phyloP scores from a whole-genome alignment of 2,329 filamentous ascomycete species.

The Metarhizium robertsii region DNA sequence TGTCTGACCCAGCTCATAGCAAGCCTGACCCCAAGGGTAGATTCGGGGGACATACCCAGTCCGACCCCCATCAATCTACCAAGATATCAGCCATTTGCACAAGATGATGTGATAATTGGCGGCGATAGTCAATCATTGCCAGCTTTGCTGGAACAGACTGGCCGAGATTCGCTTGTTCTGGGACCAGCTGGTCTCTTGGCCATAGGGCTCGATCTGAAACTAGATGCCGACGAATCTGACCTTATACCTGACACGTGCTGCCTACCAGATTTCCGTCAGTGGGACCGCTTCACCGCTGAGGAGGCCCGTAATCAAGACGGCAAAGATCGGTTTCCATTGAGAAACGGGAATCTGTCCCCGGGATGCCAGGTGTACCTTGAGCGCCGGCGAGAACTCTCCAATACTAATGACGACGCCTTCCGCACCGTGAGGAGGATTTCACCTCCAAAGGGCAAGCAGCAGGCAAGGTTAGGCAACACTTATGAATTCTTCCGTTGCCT shows the following conservation, averaged over 20 bases:
- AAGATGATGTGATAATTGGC: slow-evolving; percentile 19
- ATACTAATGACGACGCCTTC: slow-evolving; percentile 49
- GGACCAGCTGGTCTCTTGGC: slow-evolving; percentile 43
- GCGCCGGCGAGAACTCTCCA: slow-evolving; percentile 46
- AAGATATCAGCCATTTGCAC: slow-evolving; percentile 28
- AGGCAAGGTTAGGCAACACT: slow-evolving; percentile 49
- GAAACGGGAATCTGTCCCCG: slow-evolving; percentile 45
- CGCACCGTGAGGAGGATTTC: slow-evolving; percentile 51
- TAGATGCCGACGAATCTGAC: slow-evolving; percentile 36
- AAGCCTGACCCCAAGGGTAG: slow-evolving; percentile 21
- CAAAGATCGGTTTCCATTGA: slow-evolving; percentile 37
- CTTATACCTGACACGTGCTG: slow-evolving; percentile 44
- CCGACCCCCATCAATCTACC: slow-evolving; percentile 47
- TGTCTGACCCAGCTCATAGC: slow-evolving; percentile 14
- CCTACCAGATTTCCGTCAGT: slow-evolving; percentile 43
- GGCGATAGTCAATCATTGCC: slow-evolving; percentile 31
- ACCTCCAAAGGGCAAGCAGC: slow-evolving; percentile 40
- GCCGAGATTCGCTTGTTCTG: slow-evolving; percentile 32
- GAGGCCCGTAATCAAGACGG: slow-evolving; percentile 39
- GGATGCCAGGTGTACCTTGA: slow-evolving; percentile 50
- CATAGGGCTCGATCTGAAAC: slow-evolving; percentile 45
- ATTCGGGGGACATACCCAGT: slow-evolving; percentile 44
- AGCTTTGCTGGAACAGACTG: slow-evolving; percentile 39
- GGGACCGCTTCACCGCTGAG: slow-evolving; percentile 40
- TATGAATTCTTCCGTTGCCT: slow-evolving; percentile 59